Percentiles rank a stretch among this genome's conserved stretches.
Evolutionary conservation across 768 basidiomycete genomes (phyloP).

Genomic region (Calocybe cyanea): DNA sequence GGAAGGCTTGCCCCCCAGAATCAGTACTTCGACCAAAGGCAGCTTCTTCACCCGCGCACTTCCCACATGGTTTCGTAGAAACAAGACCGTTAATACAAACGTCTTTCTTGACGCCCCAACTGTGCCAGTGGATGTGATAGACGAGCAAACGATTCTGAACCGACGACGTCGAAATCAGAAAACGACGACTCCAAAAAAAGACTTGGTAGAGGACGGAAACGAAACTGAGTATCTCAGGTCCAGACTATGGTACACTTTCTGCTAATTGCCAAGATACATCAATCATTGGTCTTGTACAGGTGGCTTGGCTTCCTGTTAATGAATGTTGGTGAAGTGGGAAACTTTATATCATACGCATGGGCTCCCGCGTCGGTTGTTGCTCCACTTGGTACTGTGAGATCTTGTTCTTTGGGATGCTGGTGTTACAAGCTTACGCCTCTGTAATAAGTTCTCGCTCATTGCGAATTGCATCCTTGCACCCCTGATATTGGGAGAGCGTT

Average conservation of each 20-base stretch:
- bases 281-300: conserved; percentile 39
- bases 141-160: conserved; percentile 32
- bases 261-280: neutral
- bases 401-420: neutral
- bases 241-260: conserved; percentile 64
- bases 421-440: conserved; percentile 8
- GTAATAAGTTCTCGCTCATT: conserved; percentile 74
- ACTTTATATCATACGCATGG: conserved; percentile 88
- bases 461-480: conserved; percentile 96
- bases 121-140: conserved; percentile 39
- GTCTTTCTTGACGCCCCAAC: conserved; percentile 10
- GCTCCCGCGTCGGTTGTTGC: conserved; percentile 93
- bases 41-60: conserved; percentile 31
- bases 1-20: conserved; percentile 16
- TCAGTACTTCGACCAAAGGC: conserved; percentile 9
- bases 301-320: conserved; percentile 88
- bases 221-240: conserved; percentile 81
- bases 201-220: conserved; percentile 34
- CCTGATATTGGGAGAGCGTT: conserved; percentile 74
- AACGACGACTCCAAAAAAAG: conserved; percentile 6
- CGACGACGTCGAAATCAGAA: conserved; percentile 10
- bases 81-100: conserved; percentile 9
- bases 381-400: conserved; percentile 86
- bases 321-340: conserved; percentile 87
- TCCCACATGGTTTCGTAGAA: conserved; percentile 27